phyloP scores from a whole-genome alignment of 2,329 filamentous ascomycete species.

The Epichloe baconii region DNA sequence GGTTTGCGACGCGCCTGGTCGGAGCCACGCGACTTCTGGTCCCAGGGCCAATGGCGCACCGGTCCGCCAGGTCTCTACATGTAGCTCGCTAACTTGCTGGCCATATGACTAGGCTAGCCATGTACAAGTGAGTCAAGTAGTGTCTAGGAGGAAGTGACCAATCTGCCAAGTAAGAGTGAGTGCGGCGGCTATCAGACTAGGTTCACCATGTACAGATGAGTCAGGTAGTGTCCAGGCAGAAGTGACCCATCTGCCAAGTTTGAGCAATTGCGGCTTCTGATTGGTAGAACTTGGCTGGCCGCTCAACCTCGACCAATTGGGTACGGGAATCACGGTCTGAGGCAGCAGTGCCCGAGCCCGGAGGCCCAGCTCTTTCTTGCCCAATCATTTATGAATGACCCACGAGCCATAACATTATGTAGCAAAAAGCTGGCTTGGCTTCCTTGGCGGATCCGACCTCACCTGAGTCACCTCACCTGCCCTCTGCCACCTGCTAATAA shows the following conservation, averaged over 20 bases:
- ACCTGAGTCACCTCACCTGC: slow-evolving; percentile 4
- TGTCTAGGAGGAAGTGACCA: too few relatives aligned
- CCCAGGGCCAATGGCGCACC: background rate
- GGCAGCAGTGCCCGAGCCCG: slow-evolving; percentile 17
- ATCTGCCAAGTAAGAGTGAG: too few relatives aligned
- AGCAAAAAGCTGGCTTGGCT: slow-evolving; percentile 15
- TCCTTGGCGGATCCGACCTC: slow-evolving; percentile 12
- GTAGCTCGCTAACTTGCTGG: too few relatives aligned
- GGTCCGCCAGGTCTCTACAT: background rate
- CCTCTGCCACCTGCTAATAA: slow-evolving; percentile 8
- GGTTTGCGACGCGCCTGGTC: slow-evolving; percentile 13
- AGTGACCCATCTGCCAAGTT: slow-evolving; percentile 15
- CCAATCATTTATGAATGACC: background rate
- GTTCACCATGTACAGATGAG: slow-evolving; percentile 9
- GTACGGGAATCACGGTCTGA: slow-evolving; percentile 19
- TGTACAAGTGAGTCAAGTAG: too few relatives aligned
- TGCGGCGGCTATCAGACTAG: too few relatives aligned
- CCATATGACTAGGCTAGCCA: too few relatives aligned
- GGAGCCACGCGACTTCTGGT: background rate
- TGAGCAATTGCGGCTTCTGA: slow-evolving; percentile 7
- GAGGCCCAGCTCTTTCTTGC: background rate
- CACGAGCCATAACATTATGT: background rate
- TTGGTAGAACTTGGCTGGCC: slow-evolving; percentile 19
- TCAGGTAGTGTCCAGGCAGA: slow-evolving; percentile 20
- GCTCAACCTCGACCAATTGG: slow-evolving; percentile 15